Conservation (phyloP, 2,329 filamentous ascomycete species). For the Calonectria naviculata region DNA sequence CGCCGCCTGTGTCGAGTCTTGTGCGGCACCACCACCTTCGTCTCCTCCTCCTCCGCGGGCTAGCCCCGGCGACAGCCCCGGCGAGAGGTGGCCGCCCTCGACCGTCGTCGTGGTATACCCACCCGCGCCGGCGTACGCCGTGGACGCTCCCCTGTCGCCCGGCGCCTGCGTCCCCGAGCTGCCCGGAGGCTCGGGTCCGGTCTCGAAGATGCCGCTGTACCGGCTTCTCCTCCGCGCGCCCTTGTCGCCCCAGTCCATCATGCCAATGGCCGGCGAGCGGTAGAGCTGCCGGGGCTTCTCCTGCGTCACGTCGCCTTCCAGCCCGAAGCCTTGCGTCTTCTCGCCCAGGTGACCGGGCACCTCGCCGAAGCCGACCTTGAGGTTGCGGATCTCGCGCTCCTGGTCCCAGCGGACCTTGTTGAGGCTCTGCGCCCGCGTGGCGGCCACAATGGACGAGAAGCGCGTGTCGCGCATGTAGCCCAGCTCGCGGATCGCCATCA, state of each 20-base stretch:
- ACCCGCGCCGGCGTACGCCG: neutral
- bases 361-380: conserved; percentile 37
- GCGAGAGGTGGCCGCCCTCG: neutral
- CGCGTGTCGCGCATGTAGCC: conserved; percentile 37
- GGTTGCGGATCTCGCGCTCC: conserved; percentile 27
- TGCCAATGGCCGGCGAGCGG: conserved; percentile 33
- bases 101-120: neutral
- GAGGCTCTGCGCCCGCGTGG: conserved; percentile 35
- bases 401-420: conserved; percentile 37
- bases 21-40: neutral
- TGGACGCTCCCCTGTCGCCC: neutral
- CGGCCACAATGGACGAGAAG: conserved; percentile 40
- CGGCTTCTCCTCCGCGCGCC: conserved; percentile 32
- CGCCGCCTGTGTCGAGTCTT: too few relatives aligned
- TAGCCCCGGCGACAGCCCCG: neutral
- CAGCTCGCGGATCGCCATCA: conserved; percentile 36
- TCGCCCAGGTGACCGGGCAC: conserved; percentile 34
- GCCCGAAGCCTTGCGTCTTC: conserved; percentile 35
- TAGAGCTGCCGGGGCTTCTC: conserved; percentile 30
- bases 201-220: conserved; percentile 27
- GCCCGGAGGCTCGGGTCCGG: neutral
- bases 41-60: neutral
- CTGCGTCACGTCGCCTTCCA: conserved; percentile 40
- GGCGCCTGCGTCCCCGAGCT: neutral
- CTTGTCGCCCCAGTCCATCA: conserved; percentile 36